Evolutionary conservation across 345 rosid genomes (phyloP), one percentile per base, ranked within the genome.

Genomic region (Salix exigua): DNA sequence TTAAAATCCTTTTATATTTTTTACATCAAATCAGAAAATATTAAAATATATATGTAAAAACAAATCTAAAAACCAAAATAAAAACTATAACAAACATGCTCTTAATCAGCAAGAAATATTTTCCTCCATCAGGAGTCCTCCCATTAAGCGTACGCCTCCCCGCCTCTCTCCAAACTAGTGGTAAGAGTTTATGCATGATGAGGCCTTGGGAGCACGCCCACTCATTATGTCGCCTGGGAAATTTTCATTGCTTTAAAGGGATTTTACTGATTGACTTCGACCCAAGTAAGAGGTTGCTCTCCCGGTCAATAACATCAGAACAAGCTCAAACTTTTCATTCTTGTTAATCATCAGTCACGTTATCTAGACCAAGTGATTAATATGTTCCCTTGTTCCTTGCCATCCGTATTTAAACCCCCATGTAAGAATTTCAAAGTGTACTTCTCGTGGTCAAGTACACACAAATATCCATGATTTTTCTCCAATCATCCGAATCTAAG

Each of bases 181-280:
- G 23, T 46, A 28, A 37, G 79, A 81, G 64, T 62, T 48, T 70
- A 77, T 70, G 76, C 78, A 82, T 78, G 74, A 78, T 79, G 78
- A 78, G 82, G 51, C 77, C 53, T 69, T 60, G 71, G 73, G 77
- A 83, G 88, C 91, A 86, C 91, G 91, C 91, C 82, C 84, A 84
- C 85, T 88, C 82, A 86, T 88, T 79, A 70, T 86, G 91, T 86
- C 85, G 61, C 66, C n/a, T 48, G 67, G 64, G 44, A 70, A 42
- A n/a, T 37, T 68, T 74, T 70, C 74, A 84, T 88, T 83, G 88
- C 88, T 87, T 85, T 48, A 35, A 82, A 82, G 86, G 76, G 63
- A 80, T 76, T 78, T 42, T 82, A 75, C 77, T 80, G 83, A 78
- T 84, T 79, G 85, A 82, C 80, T 81, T 83, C 82, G 74, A 72